phyloP scores from a whole-genome alignment of 1,284 basidiomycete genomes.

The Fomitopsis betulina region DNA sequence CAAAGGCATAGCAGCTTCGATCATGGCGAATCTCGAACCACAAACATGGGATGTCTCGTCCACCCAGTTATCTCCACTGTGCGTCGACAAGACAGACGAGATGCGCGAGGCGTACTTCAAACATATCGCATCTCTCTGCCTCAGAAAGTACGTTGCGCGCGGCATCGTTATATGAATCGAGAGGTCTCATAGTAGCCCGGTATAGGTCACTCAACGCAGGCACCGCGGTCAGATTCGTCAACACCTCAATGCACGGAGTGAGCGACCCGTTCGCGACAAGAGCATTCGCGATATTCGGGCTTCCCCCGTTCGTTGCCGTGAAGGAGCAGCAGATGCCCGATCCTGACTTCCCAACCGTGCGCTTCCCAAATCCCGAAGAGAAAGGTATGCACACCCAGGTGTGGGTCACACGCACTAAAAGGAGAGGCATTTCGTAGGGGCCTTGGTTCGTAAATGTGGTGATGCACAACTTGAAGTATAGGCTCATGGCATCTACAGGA shows the following conservation, averaged over 20 bases:
- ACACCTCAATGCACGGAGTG: constrained; percentile 87
- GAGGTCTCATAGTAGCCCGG: not conserved
- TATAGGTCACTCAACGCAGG: constrained; percentile 29
- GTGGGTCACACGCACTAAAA: not conserved
- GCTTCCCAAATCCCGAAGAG: constrained; percentile 86
- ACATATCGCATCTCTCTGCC: constrained; percentile 38
- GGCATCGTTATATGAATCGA: not conserved
- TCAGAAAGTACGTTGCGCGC: constrained; percentile 34
- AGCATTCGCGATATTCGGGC: constrained; percentile 57
- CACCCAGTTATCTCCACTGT: constrained; percentile 37
- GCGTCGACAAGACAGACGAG: constrained; percentile 52
- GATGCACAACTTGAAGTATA: not conserved
- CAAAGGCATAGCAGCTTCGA: constrained; percentile 62
- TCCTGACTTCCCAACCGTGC: constrained; percentile 80
- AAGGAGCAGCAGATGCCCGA: constrained; percentile 64
- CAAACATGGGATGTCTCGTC: constrained; percentile 39
- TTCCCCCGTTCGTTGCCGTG: constrained; percentile 57
- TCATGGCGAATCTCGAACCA: constrained; percentile 58
- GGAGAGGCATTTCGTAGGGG: constrained; percentile 8
- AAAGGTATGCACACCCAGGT: constrained; percentile 45
- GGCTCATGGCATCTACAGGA: constrained; percentile 45
- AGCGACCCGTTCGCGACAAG: constrained; percentile 56
- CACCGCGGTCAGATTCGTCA: constrained; percentile 46
- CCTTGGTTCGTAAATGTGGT: constrained; percentile 9
- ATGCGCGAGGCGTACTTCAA: constrained; percentile 59